phyloP scores from a whole-genome alignment of 176 grass and related monocot genomes.

The Aechmea fasciata region DNA sequence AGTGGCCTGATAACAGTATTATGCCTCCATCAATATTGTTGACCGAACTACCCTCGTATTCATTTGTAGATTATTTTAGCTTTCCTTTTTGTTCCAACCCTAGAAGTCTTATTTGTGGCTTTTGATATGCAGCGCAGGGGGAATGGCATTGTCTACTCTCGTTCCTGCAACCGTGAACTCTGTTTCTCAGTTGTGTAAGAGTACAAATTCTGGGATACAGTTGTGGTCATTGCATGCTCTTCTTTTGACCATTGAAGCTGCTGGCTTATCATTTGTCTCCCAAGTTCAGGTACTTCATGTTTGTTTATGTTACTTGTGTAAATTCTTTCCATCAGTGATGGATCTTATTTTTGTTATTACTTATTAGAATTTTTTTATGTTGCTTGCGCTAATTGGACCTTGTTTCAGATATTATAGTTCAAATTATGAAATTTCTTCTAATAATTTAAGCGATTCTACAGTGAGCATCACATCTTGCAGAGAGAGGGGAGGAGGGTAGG shows the following conservation, averaged over 20 bases:
- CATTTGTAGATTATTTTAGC: background rate
- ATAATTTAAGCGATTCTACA: background rate
- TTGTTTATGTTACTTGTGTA: slow-evolving; percentile 9
- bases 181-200: slow-evolving; percentile 73
- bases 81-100: background rate
- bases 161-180: slow-evolving; percentile 79
- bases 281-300: slow-evolving; percentile 75
- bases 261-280: slow-evolving; percentile 85
- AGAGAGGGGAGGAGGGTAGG: too few relatives aligned
- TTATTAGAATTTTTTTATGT: background rate
- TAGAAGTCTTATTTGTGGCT: slow-evolving; percentile 11
- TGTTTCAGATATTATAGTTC: background rate
- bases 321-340: background rate
- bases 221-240: slow-evolving; percentile 97
- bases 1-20: background rate
- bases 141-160: slow-evolving; percentile 84
- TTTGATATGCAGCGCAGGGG: slow-evolving; percentile 67
- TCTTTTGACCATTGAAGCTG: slow-evolving; percentile 96
- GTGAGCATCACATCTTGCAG: background rate
- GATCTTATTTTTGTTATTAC: background rate
- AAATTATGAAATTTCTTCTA: background rate
- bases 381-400: background rate
- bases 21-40: background rate
- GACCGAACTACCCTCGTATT: background rate
- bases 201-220: slow-evolving; percentile 70